A percentile compares a stretch with the other conserved stretches of the same genome.
Conservation (phyloP, 768 basidiomycete species). For the Hygrocybe punicea region DNA sequence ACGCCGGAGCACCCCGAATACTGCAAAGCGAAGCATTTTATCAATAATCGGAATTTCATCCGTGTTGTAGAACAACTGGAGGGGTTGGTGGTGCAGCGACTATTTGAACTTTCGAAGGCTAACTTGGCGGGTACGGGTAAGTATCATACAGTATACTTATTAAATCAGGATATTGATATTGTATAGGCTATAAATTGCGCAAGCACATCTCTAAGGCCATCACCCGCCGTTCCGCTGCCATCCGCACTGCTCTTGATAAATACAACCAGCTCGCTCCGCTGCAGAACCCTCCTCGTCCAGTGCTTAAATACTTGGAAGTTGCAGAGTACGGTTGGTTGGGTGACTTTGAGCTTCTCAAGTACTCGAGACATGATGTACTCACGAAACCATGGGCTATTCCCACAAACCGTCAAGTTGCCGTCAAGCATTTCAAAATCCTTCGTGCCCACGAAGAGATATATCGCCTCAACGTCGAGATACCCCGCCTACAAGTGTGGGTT, state of each 20-base stretch:
- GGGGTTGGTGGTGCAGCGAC: slow-evolving; percentile 25
- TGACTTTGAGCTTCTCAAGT: slow-evolving; percentile 17
- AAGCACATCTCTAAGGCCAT: slow-evolving; percentile 31
- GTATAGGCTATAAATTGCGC: slow-evolving; percentile 30
- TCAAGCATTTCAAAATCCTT: slow-evolving; percentile 19
- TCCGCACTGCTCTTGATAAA: slow-evolving; percentile 22
- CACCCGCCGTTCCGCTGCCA: slow-evolving; percentile 22
- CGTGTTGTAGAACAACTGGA: slow-evolving; percentile 28
- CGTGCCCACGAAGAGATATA: slow-evolving; percentile 26
- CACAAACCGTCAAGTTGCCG: slow-evolving; percentile 16
- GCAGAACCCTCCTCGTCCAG: slow-evolving; percentile 15
- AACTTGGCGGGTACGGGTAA: slow-evolving; percentile 23
- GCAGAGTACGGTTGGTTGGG: slow-evolving; percentile 14
- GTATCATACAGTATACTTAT: slow-evolving; percentile 2
- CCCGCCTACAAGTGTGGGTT: slow-evolving; percentile 15
- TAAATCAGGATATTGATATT: neutral
- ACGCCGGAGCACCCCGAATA: slow-evolving; percentile 7
- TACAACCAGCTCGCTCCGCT: slow-evolving; percentile 25
- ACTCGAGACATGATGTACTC: slow-evolving; percentile 21
- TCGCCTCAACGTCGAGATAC: slow-evolving; percentile 24
- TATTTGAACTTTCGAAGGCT: slow-evolving; percentile 31
- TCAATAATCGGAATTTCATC: neutral
- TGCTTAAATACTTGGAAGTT: too few species aligned
- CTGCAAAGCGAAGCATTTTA: neutral
- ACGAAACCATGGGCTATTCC: slow-evolving; percentile 20